Conservation (phyloP, 495 filamentous ascomycete species). For the Podospora pseudoanserina region DNA sequence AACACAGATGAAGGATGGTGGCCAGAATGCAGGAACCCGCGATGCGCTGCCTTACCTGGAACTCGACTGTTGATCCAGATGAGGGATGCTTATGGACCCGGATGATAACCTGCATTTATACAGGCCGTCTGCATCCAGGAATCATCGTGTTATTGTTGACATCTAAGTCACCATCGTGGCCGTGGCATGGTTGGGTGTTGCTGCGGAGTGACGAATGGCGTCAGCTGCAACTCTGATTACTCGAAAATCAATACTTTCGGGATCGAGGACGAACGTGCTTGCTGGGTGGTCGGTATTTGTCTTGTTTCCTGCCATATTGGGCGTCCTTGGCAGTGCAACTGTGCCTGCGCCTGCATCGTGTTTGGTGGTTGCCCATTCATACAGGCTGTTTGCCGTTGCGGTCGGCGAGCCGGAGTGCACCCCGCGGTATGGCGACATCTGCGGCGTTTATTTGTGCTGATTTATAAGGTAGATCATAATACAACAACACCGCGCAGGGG, state of each 20-base stretch:
- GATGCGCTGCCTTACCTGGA: background rate
- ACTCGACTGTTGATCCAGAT: background rate
- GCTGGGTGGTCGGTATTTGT: background rate
- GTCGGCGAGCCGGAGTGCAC: background rate
- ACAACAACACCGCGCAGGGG: background rate
- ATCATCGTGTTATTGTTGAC: background rate
- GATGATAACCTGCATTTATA: background rate
- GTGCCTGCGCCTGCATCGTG: slow-evolving; percentile 10
- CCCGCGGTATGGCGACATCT: slow-evolving; percentile 19
- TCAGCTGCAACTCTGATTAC: slow-evolving; percentile 15
- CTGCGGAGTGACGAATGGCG: slow-evolving; percentile 10
- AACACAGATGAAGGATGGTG: background rate
- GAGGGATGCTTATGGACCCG: background rate
- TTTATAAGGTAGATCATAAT: slow-evolving; percentile 3
- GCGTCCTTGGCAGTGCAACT: slow-evolving; percentile 11
- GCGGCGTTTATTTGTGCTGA: slow-evolving; percentile 11
- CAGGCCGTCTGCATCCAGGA: background rate
- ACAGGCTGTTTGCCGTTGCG: background rate
- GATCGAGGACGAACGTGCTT: background rate
- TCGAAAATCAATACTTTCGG: background rate
- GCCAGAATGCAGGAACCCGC: slow-evolving; percentile 17
- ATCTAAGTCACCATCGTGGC: background rate
- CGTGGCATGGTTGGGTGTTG: background rate
- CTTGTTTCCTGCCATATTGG: slow-evolving; percentile 12
- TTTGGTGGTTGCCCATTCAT: background rate